Base-by-base conservation (phyloP, 1,284 basidiomycete species). In the Pterulicium gracile region DNA sequence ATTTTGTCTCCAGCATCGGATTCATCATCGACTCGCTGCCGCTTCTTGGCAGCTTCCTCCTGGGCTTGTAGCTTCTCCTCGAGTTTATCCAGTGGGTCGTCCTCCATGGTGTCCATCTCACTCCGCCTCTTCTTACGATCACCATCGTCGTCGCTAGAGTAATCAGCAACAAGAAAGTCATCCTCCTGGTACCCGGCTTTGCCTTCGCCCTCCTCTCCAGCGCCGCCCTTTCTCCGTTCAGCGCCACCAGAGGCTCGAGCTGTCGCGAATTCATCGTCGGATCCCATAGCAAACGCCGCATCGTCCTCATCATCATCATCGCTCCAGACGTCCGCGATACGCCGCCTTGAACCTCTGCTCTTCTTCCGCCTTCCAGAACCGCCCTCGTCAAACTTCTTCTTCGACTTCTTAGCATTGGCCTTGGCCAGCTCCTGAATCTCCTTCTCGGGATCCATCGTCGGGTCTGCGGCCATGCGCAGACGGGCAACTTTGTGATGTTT, bases 401-500 rank as follows among this genome's bases (percentile, higher is more conserved):
- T 76, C 13, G 79, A 70, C 56, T 82, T 81, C 59, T 73, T 79
- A 34, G 75, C 74, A 21, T 68, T 78, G 53, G 72, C 69, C 55
- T 77, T 83, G 49, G 80, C 69, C 50, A 84, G 56, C 54, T 89
- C 87, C 58, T 75, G 65, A 54, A 81, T 77, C 61, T 83, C 81
- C 48, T 75, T 76, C 55, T 86, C 84, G 15, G 83, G 81, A 55
- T 83, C 86, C 60, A 72, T 72, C 14, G 72, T 77, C 12, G 81
- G 83, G 41, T 86, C 84, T 14, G 79, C 77, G 14, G 77, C 85
- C 73, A 86, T 81, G 50, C 75, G 80, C 55, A 86, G 68, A 49
- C 83, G 77, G 19, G 81, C 84, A 47, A 85, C 77, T 60, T 84
- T 88, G 62, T 70, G 81, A 61, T 92, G 86, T 58, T 86, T 82